Conservation (phyloP, 305 asterid genomes). For the Fraxinus dipetala region DNA sequence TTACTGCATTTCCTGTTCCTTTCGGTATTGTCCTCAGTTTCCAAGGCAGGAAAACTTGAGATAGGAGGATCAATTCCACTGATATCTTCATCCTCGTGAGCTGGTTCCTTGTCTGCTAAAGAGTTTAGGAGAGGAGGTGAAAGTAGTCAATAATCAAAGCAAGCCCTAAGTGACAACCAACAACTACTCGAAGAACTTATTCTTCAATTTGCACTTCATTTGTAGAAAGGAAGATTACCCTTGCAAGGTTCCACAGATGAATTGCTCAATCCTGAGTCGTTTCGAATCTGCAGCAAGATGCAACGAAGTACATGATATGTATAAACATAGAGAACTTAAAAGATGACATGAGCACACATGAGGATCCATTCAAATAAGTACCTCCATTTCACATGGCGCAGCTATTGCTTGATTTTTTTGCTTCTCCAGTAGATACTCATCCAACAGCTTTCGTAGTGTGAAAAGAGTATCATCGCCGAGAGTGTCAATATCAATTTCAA, state of each 20-base stretch:
- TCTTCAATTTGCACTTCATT: slow-evolving; percentile 4
- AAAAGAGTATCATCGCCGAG: slow-evolving; percentile 55
- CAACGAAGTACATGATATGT: neutral
- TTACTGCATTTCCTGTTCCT: slow-evolving; percentile 46
- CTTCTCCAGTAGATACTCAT: slow-evolving; percentile 46
- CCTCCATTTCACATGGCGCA: slow-evolving; percentile 48
- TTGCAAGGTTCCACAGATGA: slow-evolving; percentile 40
- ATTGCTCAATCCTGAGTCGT: slow-evolving; percentile 49
- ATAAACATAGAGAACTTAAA: neutral
- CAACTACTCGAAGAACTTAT: neutral
- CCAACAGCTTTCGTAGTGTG: slow-evolving; percentile 55
- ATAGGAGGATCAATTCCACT: slow-evolving; percentile 45
- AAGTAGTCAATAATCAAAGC: slow-evolving; percentile 7
- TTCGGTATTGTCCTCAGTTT: slow-evolving; percentile 37
- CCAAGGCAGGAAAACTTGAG: slow-evolving; percentile 49
- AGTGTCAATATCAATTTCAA: slow-evolving; percentile 69
- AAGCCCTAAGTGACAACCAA: neutral
- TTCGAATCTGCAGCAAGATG: slow-evolving; percentile 38
- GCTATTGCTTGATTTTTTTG: slow-evolving; percentile 38
- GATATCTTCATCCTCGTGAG: slow-evolving; percentile 54
- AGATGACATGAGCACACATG: neutral
- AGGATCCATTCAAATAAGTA: slow-evolving; percentile 24
- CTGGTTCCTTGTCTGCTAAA: slow-evolving; percentile 47
- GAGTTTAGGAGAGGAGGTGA: neutral
- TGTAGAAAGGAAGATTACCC: slow-evolving; percentile 37